Base-by-base conservation (phyloP, 371 early-diverging fungal species). In the Rhizopus delemar region DNA sequence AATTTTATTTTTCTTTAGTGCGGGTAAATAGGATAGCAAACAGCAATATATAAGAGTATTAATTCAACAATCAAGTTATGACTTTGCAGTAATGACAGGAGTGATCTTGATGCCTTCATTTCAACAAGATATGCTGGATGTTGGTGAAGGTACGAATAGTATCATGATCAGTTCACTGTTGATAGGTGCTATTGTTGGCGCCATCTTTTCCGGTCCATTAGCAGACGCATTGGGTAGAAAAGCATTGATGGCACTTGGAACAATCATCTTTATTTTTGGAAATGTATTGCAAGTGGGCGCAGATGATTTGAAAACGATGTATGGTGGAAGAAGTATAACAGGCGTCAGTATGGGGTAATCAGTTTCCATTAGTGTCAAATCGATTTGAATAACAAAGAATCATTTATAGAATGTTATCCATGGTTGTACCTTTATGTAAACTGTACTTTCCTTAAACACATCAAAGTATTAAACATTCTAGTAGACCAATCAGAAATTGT, bases 401-500 rank as follows among this genome's bases (percentile, higher is more conserved):
- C 22, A 22, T 35, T 11, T 15, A 29, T 38, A 90, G 93, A 29
- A 74, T 83, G 49, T 54, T 86, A 9, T 93, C 94, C 52, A 90
- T 88, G 86, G 81, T 83, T 38, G 94, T 94, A 8, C 98, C 99
- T 4, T 73, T 92, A 43, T 99, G 79, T 76, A 71, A 69, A 65
- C 0, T 15, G 8, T n/a, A 43, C 12, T 13, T 5, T 56, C 38
- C 28, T 43, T 43, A 8, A n/a, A 13, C 2, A 5, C 4, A 11
- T 43, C 15, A 13, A 5, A 15, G 43, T n/a, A 36, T 36, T 43
- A 43, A 43, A 5, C 11, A 1, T 15, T 43, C 51, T 38, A 36
- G n/a, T 46, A 79, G 79, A 93, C 79, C 91, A 95, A 72, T 87
- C 93, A 16, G 94, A 96, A 59, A 86, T 96, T 8, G 89, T 96